phyloP scores from a whole-genome alignment of 257 asterid species.

The Solanum ossicruentum region DNA sequence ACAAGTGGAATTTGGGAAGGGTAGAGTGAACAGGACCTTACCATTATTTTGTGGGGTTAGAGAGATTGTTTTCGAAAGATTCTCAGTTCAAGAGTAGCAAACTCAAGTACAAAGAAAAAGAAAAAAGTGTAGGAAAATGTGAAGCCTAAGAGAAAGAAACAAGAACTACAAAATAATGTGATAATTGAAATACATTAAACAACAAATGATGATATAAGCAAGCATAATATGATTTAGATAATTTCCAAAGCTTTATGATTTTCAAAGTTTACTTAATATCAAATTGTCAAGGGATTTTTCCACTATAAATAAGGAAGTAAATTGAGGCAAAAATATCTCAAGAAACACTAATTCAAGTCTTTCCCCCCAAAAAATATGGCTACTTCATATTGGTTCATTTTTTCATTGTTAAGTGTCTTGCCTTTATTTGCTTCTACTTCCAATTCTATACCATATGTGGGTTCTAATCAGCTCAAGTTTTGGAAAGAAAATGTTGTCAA shows the following conservation, averaged over 20 bases:
- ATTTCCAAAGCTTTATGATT: not conserved
- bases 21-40: too few relatives aligned
- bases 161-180: too few relatives aligned
- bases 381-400: not conserved
- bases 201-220: too few relatives aligned
- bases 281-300: not conserved
- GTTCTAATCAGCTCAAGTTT: not conserved
- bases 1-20: too few relatives aligned
- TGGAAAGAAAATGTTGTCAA: constrained; percentile 5
- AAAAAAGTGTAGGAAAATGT: too few relatives aligned
- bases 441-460: not conserved
- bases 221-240: too few relatives aligned
- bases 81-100: too few relatives aligned
- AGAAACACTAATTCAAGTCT: not conserved
- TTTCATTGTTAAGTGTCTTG: not conserved
- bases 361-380: not conserved
- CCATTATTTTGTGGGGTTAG: too few relatives aligned
- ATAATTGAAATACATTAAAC: too few relatives aligned
- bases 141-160: too few relatives aligned
- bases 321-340: not conserved
- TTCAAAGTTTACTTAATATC: not conserved
- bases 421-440: not conserved
- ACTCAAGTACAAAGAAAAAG: too few relatives aligned
- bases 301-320: not conserved
- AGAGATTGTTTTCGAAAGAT: too few relatives aligned